Evolutionary conservation across 331 rosid genomes (phyloP).

Genomic region (Spiraea crenata): DNA sequence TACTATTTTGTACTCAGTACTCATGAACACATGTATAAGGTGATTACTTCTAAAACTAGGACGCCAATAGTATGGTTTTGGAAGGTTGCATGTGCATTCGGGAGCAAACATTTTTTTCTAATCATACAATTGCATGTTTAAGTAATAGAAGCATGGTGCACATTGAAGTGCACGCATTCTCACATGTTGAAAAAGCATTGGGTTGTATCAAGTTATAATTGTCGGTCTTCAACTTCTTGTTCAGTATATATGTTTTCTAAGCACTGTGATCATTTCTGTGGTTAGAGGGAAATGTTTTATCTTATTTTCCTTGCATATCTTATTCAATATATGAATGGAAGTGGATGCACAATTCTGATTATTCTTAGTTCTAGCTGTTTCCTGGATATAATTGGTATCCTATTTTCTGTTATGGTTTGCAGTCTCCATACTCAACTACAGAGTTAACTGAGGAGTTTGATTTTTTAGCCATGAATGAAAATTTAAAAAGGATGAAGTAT

Average conservation of each 20-base stretch:
- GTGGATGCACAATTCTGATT: not conserved
- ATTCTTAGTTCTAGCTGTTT: not conserved
- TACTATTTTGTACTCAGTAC: not conserved
- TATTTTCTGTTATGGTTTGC: slow-evolving; percentile 24
- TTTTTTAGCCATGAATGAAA: slow-evolving; percentile 75
- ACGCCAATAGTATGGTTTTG: not conserved
- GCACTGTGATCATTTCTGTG: not conserved
- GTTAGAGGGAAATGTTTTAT: not conserved
- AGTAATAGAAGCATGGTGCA: not conserved
- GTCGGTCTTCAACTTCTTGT: no score
- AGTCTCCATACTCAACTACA: slow-evolving; percentile 33
- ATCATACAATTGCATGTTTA: not conserved
- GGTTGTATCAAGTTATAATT: no score
- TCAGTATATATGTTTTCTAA: no score
- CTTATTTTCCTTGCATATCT: not conserved
- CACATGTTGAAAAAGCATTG: no score
- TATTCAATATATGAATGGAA: not conserved
- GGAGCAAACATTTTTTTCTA: not conserved
- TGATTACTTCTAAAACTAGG: not conserved
- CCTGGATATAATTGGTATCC: not conserved
- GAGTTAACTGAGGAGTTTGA: slow-evolving; percentile 73
- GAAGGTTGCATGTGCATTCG: not conserved
- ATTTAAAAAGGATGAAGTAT: slow-evolving; percentile 76
- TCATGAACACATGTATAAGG: not conserved
- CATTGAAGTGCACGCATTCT: not conserved